Conservation (phyloP, 345 rosid genomes). For the Moringa oleifera region DNA sequence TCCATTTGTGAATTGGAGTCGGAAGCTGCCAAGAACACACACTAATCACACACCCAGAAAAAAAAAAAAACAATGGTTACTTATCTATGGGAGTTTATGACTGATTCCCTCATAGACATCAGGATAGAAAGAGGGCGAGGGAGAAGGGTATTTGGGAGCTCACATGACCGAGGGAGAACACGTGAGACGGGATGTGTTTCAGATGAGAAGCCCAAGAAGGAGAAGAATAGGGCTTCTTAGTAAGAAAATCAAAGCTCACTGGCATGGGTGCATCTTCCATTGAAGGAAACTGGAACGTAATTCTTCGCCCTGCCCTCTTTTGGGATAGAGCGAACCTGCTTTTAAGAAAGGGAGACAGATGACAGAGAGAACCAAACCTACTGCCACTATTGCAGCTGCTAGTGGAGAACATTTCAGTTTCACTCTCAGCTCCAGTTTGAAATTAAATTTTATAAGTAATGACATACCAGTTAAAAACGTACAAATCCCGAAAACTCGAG, state of each 20-base stretch:
- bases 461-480: too few relatives aligned
- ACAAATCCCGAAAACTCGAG: too few relatives aligned
- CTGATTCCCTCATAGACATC: neutral
- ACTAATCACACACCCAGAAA: too few relatives aligned
- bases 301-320: too few relatives aligned
- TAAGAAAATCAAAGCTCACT: constrained; percentile 32
- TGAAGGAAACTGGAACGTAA: neutral
- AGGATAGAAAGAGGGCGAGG: neutral
- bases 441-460: too few relatives aligned
- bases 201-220: constrained; percentile 80
- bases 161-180: constrained; percentile 70
- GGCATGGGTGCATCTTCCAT: neutral
- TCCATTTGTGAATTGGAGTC: constrained; percentile 87
- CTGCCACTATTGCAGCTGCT: neutral
- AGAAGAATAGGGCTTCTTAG: constrained; percentile 46
- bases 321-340: too few relatives aligned
- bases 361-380: neutral
- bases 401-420: neutral
- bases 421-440: too few relatives aligned
- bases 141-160: neutral
- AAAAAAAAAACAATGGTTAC: constrained; percentile 4
- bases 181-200: constrained; percentile 47
- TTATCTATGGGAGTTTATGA: too few relatives aligned
- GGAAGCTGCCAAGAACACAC: constrained; percentile 40
- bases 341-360: too few relatives aligned